Evolutionary conservation across 306 rosid species (phyloP), one percentile per base, ranked within the genome.

Genomic region (Geum urbanum): DNA sequence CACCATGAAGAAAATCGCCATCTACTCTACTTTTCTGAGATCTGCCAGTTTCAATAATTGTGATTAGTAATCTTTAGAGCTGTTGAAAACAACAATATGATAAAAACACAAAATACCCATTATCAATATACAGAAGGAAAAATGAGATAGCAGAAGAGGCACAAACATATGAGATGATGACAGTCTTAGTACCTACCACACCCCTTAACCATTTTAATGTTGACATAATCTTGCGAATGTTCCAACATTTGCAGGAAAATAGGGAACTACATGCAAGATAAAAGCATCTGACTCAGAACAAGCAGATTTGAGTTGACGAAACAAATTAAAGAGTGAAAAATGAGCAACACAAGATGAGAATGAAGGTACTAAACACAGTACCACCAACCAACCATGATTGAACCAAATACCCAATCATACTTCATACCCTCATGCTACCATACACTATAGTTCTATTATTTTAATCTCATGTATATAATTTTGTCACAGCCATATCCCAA

Each of bases 11-110:
- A 67, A 64, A 72, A 63, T 72, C 70, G 19, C 76, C 78, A 65
- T 45, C 82, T 74, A 81, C 49, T 50, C 74, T 57, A 66, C 20
- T 54, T 71, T 22, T 61, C 77, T 24, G 65, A 45, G 71, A 81
- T 74, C 80, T 77, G 82, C 74, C 55, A 74, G 22, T 57, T 19
- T 18, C 15, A 55, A 77, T 40, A 65, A 51, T 13, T 47, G 27
- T 7, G 9, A 62, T 74, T 15, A 66, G 75, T 10, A 53, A 45
- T 44, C 66, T 12, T 35, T 18, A 39, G 13, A 43, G 58, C 48
- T 41, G 12, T 53, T 40, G 13, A 20, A 69, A 54, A 40, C 6
- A 7, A 2, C 10, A 4, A 10, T 10, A 53, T 56, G 39, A 68
- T n/a, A 11, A 10, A 7, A 53, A 51, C 46, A 15, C 27, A 16